Percentiles rank a stretch among this genome's conserved stretches.
These are phyloP conservation scores for Sextonia rubra DNA, from an alignment of 164 flowering plant species.

Conservation along the genomic window DNA sequence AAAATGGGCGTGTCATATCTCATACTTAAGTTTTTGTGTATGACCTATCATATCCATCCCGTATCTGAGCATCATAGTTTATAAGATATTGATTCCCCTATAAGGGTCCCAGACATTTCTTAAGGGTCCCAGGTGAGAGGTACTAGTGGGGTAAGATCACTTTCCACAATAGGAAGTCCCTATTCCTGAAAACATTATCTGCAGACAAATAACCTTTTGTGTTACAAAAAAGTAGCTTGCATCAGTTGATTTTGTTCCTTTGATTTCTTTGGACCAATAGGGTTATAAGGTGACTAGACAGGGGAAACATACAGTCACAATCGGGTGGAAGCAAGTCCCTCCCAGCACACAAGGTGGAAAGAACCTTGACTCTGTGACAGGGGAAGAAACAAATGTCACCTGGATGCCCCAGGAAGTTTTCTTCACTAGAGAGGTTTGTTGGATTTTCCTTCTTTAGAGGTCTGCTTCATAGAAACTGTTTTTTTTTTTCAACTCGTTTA, in stretches of 20 bases:
- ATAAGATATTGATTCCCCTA: too few relatives aligned
- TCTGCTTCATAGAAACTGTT: too few relatives aligned
- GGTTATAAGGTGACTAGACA: constrained; percentile 81
- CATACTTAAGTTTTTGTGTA: too few relatives aligned
- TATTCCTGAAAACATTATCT: too few relatives aligned
- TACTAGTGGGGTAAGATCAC: too few relatives aligned
- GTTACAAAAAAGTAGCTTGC: not conserved
- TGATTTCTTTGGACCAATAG: constrained; percentile 31
- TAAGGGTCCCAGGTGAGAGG: too few relatives aligned
- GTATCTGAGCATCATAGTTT: not conserved
- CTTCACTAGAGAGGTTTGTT: constrained; percentile 11
- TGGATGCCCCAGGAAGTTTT: not conserved
- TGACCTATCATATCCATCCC: too few relatives aligned
- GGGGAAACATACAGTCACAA: constrained; percentile 45
- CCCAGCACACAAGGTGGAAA: constrained; percentile 45
- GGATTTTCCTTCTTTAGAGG: not conserved
- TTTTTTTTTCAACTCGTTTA: too few relatives aligned
- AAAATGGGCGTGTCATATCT: too few relatives aligned
- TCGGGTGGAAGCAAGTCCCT: constrained; percentile 66
- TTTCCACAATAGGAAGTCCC: too few relatives aligned
- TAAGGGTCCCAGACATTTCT: too few relatives aligned
- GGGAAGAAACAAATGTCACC: not conserved
- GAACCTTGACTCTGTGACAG: constrained; percentile 19
- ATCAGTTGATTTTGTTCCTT: constrained; percentile 1
- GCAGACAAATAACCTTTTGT: too few relatives aligned